A percentile compares a stretch with the other conserved stretches of the same genome.
phyloP scores from a whole-genome alignment of 1,284 basidiomycete species.

The Sutorius eximius region DNA sequence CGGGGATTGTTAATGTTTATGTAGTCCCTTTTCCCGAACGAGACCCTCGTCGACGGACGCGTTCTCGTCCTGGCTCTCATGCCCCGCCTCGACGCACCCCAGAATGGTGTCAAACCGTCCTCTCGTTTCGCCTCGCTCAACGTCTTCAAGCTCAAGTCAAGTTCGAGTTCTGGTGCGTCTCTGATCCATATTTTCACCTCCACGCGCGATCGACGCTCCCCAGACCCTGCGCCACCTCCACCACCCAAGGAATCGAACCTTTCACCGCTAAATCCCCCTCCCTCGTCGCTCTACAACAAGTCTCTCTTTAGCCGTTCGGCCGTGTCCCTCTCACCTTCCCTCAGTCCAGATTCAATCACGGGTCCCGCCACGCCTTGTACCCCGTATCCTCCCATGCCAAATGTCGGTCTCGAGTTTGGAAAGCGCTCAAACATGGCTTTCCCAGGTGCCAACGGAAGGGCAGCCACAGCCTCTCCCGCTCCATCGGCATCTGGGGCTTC shows the following conservation, averaged over 20 bases:
- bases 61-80: not conserved
- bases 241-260: slow-evolving; percentile 63
- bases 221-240: slow-evolving; percentile 42
- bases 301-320: slow-evolving; percentile 52
- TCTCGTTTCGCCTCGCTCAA: slow-evolving; percentile 64
- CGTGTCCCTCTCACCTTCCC: slow-evolving; percentile 50
- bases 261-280: slow-evolving; percentile 10
- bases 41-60: not conserved
- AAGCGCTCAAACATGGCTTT: slow-evolving; percentile 8
- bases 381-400: slow-evolving; percentile 24
- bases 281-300: slow-evolving; percentile 22
- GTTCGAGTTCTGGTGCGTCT: slow-evolving; percentile 6
- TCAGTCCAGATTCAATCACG: slow-evolving; percentile 34
- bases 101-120: slow-evolving; percentile 16
- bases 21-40: not conserved
- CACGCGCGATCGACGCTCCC: not conserved
- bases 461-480: slow-evolving; percentile 15
- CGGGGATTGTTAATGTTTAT: not conserved
- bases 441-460: slow-evolving; percentile 2
- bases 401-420: slow-evolving; percentile 9
- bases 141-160: slow-evolving; percentile 50
- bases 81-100: slow-evolving; percentile 9
- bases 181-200: not conserved
- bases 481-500: slow-evolving; percentile 35
- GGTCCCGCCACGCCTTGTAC: slow-evolving; percentile 38